These are phyloP conservation scores for Vicia sativa DNA, from an alignment of 306 rosid genomes.

Conservation along the genomic window DNA sequence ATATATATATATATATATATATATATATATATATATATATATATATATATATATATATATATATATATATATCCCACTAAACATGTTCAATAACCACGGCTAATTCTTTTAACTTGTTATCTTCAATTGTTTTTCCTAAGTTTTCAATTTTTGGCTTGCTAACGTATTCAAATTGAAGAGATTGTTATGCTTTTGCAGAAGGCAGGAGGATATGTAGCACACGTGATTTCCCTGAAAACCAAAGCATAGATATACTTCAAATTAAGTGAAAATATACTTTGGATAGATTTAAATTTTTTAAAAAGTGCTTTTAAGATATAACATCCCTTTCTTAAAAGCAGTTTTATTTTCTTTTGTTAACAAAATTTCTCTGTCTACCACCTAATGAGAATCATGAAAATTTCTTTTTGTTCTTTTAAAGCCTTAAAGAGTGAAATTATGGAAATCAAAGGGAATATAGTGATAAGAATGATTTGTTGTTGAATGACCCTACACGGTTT, in stretches of 20 bases:
- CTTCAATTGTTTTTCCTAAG: no score
- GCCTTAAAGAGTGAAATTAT: slow-evolving; percentile 45
- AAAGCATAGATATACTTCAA: slow-evolving; percentile 31
- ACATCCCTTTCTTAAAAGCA: slow-evolving; percentile 31
- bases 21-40: no score
- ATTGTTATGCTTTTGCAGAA: slow-evolving; percentile 22
- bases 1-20: no score
- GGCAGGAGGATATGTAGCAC: slow-evolving; percentile 13
- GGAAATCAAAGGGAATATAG: slow-evolving; percentile 43
- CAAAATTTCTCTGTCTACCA: slow-evolving; percentile 44
- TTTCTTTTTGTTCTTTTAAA: slow-evolving; percentile 36
- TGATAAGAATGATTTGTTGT: slow-evolving; percentile 38
- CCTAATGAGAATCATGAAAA: slow-evolving; percentile 49
- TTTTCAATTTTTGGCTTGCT: background rate
- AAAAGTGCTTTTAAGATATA: slow-evolving; percentile 37
- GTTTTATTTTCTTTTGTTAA: slow-evolving; percentile 31
- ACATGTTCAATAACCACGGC: no score
- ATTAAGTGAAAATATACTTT: slow-evolving; percentile 3
- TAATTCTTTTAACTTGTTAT: no score
- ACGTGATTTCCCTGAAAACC: slow-evolving; percentile 35
- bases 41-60: no score
- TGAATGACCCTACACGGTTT: slow-evolving; percentile 44
- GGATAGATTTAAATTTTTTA: slow-evolving; percentile 24
- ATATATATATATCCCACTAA: no score
- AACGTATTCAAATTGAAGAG: background rate